A percentile compares a stretch with the other conserved stretches of the same genome.
phyloP scores from a whole-genome alignment of 495 filamentous ascomycete genomes.

The Aspergillus funiculosus region DNA sequence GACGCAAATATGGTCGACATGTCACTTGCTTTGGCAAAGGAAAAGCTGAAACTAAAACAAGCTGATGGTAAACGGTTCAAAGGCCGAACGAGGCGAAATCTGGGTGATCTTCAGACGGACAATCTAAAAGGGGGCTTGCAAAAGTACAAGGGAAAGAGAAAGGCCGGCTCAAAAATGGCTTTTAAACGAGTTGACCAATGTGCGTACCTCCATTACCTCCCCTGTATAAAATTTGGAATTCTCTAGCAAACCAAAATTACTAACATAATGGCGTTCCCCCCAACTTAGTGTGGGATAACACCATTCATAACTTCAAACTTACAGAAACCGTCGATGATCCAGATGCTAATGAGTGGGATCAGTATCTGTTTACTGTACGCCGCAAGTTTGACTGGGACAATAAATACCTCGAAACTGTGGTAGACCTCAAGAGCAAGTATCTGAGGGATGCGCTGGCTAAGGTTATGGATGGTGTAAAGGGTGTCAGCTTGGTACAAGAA shows the following conservation, averaged over 20 bases:
- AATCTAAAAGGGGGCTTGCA: conserved; percentile 8
- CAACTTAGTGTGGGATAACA: conserved; percentile 62
- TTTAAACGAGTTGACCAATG: conserved; percentile 83
- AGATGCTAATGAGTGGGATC: conserved; percentile 69
- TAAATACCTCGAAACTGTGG: conserved; percentile 69
- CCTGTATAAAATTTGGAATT: no score
- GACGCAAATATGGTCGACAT: conserved; percentile 17
- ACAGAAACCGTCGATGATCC: conserved; percentile 71
- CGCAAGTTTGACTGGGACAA: conserved; percentile 85
- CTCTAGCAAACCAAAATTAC: background rate
- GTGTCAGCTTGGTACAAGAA: conserved; percentile 74
- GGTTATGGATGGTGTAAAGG: conserved; percentile 77
- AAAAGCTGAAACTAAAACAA: conserved; percentile 23
- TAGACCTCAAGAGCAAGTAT: conserved; percentile 82
- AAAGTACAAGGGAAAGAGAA: conserved; percentile 33
- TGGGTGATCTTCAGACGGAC: conserved; percentile 13
- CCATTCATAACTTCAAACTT: conserved; percentile 76
- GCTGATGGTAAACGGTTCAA: conserved; percentile 19
- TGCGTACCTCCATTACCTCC: conserved; percentile 22
- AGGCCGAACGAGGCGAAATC: conserved; percentile 17
- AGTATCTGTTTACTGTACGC: conserved; percentile 82
- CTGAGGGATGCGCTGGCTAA: conserved; percentile 67
- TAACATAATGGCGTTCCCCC: background rate
- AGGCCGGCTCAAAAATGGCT: conserved; percentile 62
- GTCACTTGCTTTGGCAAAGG: conserved; percentile 21